Conservation (phyloP, 228 moss, liverwort and hornwort genomes). For the Sphagnum magellanicum region DNA sequence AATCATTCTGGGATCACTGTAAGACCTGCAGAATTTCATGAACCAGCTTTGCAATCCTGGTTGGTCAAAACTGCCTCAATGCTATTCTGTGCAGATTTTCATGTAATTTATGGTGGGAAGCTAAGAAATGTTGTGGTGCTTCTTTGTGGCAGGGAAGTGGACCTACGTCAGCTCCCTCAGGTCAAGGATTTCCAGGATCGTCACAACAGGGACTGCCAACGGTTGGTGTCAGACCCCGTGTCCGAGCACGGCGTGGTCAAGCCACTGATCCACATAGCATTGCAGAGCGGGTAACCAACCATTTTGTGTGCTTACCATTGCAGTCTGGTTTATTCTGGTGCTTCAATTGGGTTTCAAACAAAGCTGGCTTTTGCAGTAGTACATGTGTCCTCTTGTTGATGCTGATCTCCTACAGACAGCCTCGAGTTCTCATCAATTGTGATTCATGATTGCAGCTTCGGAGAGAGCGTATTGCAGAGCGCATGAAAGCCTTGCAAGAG, state of each 20-base stretch:
- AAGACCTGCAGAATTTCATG: no score
- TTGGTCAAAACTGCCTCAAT: no score
- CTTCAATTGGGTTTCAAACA: no score
- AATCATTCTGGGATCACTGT: constrained; percentile 64
- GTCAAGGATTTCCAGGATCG: constrained; percentile 4
- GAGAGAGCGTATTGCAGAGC: constrained; percentile 53
- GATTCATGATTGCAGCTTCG: constrained; percentile 26
- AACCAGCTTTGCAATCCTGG: no score
- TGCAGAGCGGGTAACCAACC: constrained; percentile 40
- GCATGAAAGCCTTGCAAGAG: constrained; percentile 58
- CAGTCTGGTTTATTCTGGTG: no score
- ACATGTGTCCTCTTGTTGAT: no score
- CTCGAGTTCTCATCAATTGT: no score
- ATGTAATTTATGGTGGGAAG: no score
- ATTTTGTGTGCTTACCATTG: neutral
- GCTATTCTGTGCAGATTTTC: no score
- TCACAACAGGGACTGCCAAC: constrained; percentile 32
- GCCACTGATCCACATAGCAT: constrained; percentile 65
- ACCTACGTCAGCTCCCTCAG: neutral
- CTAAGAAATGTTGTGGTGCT: no score
- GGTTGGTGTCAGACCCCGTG: constrained; percentile 35
- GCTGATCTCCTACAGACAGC: no score
- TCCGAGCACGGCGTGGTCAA: constrained; percentile 53
- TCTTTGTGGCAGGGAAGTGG: neutral
- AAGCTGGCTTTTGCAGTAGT: no score